Evolutionary conservation across 2,329 filamentous ascomycete genomes (phyloP).

Genomic region (Cladobotryum mycophilum): DNA sequence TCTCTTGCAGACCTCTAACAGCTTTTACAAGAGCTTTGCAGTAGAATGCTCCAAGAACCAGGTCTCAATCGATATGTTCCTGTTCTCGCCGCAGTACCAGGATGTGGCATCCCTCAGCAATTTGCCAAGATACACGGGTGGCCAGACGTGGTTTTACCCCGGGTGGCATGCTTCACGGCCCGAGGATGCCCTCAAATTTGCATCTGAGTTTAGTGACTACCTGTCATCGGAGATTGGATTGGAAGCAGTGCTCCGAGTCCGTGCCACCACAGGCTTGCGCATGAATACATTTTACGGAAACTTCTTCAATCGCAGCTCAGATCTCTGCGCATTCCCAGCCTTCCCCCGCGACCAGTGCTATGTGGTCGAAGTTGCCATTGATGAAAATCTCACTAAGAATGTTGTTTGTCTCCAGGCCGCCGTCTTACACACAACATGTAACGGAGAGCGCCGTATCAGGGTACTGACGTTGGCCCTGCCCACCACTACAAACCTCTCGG

Average conservation of each 20-base stretch:
- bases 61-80: slow-evolving; percentile 97
- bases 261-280: slow-evolving; percentile 86
- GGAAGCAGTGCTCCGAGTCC: slow-evolving; percentile 90
- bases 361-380: slow-evolving; percentile 96
- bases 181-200: slow-evolving; percentile 97
- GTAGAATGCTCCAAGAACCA: slow-evolving; percentile 99
- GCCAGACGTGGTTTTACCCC: slow-evolving; percentile 97
- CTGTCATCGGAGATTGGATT: slow-evolving; percentile 94
- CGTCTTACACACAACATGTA: slow-evolving; percentile 95
- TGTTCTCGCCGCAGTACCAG: slow-evolving; percentile 93
- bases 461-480: slow-evolving; percentile 91
- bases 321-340: slow-evolving; percentile 94
- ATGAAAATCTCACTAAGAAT: slow-evolving; percentile 86
- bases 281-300: slow-evolving; percentile 99
- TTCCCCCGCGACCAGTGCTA: slow-evolving; percentile 97
- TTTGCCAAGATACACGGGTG: slow-evolving; percentile 89
- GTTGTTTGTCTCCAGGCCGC: slow-evolving; percentile 91
- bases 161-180: slow-evolving; percentile 92
- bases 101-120: slow-evolving; percentile 96
- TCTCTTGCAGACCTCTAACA: slow-evolving; percentile 84
- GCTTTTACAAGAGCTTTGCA: slow-evolving; percentile 98
- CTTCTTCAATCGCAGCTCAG: slow-evolving; percentile 97
- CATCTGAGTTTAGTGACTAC: slow-evolving; percentile 92
- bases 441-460: slow-evolving; percentile 89
- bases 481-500: slow-evolving; percentile 83